These are phyloP conservation scores for Anthostomella pinea DNA, from an alignment of 2,329 filamentous ascomycete species.

Conservation along the genomic window DNA sequence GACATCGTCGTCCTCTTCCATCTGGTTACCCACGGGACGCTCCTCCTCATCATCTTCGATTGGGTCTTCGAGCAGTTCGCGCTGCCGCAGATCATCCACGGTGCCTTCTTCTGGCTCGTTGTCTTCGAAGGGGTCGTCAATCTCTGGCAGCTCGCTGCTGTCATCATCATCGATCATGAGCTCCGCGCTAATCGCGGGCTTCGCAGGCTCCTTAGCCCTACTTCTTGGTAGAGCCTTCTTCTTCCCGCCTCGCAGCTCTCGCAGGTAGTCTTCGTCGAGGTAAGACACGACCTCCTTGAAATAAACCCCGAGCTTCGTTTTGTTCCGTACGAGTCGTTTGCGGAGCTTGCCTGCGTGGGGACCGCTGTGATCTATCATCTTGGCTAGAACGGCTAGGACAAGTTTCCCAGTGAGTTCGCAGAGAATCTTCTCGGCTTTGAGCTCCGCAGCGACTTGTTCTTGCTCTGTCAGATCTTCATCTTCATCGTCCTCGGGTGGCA, in stretches of 20 bases:
- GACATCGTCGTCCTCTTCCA: constrained; percentile 35
- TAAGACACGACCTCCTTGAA: constrained; percentile 81
- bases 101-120: constrained; percentile 57
- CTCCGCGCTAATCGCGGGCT: constrained; percentile 43
- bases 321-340: constrained; percentile 74
- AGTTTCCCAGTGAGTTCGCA: constrained; percentile 85
- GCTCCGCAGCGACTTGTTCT: constrained; percentile 60
- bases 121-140: constrained; percentile 43
- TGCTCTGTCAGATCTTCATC: constrained; percentile 53
- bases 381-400: constrained; percentile 74
- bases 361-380: constrained; percentile 66
- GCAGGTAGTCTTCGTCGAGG: constrained; percentile 67
- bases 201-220: constrained; percentile 42
- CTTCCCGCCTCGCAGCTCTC: constrained; percentile 40
- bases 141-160: constrained; percentile 35
- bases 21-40: constrained; percentile 22
- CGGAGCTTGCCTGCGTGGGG: constrained; percentile 61
- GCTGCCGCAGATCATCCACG: constrained; percentile 52
- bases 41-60: constrained; percentile 42
- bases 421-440: constrained; percentile 79
- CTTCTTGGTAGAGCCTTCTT: constrained; percentile 41
- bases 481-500: constrained; percentile 58
- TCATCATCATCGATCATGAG: constrained; percentile 43
- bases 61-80: constrained; percentile 52
- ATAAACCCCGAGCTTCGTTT: constrained; percentile 74